Base-by-base conservation (phyloP, 2,329 filamentous ascomycete species). In the Pyrenochaeta sp. region DNA sequence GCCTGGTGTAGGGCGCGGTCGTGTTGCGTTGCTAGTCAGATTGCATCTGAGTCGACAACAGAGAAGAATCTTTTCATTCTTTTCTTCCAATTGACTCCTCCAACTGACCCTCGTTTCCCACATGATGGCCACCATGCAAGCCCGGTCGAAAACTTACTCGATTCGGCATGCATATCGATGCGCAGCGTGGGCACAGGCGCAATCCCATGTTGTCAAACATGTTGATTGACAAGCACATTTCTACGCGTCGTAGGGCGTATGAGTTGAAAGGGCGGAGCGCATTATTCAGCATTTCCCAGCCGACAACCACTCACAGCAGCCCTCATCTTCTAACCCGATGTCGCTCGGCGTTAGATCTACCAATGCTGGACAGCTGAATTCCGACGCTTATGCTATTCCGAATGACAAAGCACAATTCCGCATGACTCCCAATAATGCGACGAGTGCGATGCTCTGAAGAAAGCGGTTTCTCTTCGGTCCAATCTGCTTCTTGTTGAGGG, bases 331-430 rank as follows among this genome's bases (percentile, higher is more conserved):
- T 19, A 31, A 30, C 23, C 44, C 46, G 42, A 29, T 41, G 37
- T 53, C 50, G 54, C 43, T 17, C 37, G 35, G 39, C 36, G 39
- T 34, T 47, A 23, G 28, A 32, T 27, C 44, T 48, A 30, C 39
- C 28, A 27, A 28, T 13, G 45, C 29, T 44, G 30, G 38, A 42
- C 11, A 31, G 9, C 8, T 14, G 32, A 41, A 60, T 47, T 50
- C 53, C 53, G 53, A 51, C 35, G 44, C 37, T 42, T 44, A 39
- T 41, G 34, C 15, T 34, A 47, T 51, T 44, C 53, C 46, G 51
- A 44, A 47, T 53, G 40, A 53, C 44, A 42, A 51, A 48, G 24
- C 11, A 22, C 30, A 21, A 30, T 8, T 29, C 24, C 30, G 13
- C 15, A 38, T 34, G 27, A 34, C 27, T 30, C 27, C 27, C n/a